Conservation (phyloP, 257 asterid genomes). For the Salvia miltiorrhiza region DNA sequence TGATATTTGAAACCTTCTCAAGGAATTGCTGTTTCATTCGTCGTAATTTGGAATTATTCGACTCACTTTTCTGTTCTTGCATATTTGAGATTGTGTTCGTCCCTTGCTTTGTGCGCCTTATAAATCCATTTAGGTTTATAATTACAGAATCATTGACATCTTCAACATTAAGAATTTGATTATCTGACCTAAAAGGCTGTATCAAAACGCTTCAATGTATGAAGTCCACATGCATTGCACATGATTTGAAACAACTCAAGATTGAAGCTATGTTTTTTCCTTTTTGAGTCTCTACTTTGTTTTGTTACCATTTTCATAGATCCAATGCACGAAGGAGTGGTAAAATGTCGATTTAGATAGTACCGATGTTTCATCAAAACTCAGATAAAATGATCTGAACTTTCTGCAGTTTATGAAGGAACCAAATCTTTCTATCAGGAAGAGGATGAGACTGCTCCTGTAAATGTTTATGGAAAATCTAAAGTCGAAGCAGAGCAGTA, state of each 20-base stretch:
- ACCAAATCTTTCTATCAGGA: slow-evolving; percentile 83
- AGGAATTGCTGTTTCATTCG: background rate
- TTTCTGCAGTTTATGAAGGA: slow-evolving; percentile 84
- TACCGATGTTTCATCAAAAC: background rate
- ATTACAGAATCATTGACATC: background rate
- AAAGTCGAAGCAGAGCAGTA: slow-evolving; percentile 83
- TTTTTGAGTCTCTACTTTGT: background rate
- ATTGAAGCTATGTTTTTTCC: background rate
- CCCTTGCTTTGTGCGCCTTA: background rate
- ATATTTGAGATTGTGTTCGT: background rate
- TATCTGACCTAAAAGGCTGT: background rate
- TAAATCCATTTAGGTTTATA: background rate
- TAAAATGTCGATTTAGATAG: background rate
- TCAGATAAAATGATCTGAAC: slow-evolving; percentile 14
- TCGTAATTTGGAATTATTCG: background rate
- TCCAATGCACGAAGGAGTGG: background rate
- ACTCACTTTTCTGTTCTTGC: background rate
- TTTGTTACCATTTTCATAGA: background rate
- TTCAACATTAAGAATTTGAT: background rate
- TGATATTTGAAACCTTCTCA: background rate
- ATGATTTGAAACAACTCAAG: background rate
- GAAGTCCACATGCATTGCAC: background rate
- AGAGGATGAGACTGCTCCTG: slow-evolving; percentile 83
- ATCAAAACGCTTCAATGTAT: background rate
- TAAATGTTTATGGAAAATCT: slow-evolving; percentile 88